Conservation (phyloP, 2,329 filamentous ascomycete genomes). For the Thelonectria discophora region DNA sequence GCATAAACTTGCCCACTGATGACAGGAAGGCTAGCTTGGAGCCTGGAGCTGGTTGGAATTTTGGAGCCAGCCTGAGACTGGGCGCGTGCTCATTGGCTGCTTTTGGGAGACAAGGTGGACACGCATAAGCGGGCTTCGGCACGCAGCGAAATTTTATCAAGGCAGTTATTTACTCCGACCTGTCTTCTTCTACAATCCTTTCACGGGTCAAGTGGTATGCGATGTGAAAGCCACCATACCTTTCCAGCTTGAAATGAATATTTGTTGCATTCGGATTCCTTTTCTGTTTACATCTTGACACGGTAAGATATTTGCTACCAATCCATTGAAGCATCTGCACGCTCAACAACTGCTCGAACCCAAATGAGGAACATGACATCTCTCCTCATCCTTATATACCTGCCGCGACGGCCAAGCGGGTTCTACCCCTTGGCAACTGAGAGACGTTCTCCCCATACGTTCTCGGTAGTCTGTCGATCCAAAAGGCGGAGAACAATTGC, state of each 20-base stretch:
- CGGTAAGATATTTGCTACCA: slow-evolving; percentile 5
- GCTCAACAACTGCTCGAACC: background rate
- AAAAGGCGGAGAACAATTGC: slow-evolving; percentile 76
- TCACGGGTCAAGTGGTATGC: slow-evolving; percentile 7
- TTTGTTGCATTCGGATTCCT: slow-evolving; percentile 1
- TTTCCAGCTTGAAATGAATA: slow-evolving; percentile 1
- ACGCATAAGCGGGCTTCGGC: slow-evolving; percentile 11
- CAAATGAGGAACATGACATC: slow-evolving; percentile 2
- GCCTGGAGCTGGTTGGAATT: slow-evolving; percentile 8
- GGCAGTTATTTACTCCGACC: slow-evolving; percentile 11
- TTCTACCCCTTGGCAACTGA: slow-evolving; percentile 67
- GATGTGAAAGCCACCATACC: background rate
- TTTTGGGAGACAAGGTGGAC: slow-evolving; percentile 23
- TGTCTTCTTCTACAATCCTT: slow-evolving; percentile 17
- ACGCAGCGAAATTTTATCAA: slow-evolving; percentile 35
- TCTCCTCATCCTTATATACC: slow-evolving; percentile 28
- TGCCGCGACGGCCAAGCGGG: slow-evolving; percentile 64
- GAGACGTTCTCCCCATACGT: slow-evolving; percentile 67
- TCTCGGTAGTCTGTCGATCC: slow-evolving; percentile 80
- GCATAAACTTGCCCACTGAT: background rate
- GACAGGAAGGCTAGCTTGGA: slow-evolving; percentile 18
- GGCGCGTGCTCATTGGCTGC: slow-evolving; percentile 34
- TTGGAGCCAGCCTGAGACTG: slow-evolving; percentile 13
- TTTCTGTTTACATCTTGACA: slow-evolving; percentile 3
- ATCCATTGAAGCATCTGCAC: background rate